Conservation (phyloP, 1,284 basidiomycete species). For the Psilocybe mexicana region DNA sequence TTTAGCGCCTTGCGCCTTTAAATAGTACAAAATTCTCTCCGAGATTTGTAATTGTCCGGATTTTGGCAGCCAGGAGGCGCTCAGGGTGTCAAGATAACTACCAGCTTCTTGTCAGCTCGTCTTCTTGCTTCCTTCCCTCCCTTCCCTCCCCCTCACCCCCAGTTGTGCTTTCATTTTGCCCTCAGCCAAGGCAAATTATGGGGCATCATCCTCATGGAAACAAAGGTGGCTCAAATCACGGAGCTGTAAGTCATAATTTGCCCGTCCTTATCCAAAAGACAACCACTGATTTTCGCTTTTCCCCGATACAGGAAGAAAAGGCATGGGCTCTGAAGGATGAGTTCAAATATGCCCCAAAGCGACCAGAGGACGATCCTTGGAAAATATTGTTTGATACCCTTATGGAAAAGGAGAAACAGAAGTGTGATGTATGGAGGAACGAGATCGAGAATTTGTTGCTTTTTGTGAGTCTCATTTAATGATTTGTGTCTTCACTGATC, state of each 20-base stretch:
- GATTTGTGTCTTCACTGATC: not conserved
- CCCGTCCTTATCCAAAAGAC: not conserved
- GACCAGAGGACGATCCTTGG: not conserved
- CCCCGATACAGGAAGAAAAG: not conserved
- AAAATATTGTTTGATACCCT: slow-evolving; percentile 5
- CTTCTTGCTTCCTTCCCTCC: not conserved
- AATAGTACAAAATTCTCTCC: not conserved
- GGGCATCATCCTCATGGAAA: not conserved
- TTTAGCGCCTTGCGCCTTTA: not conserved
- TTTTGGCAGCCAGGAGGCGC: not conserved
- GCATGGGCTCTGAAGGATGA: not conserved
- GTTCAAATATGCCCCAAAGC: not conserved
- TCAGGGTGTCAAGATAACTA: not conserved
- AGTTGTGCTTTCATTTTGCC: not conserved
- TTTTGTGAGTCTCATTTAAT: not conserved
- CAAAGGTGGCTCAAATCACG: not conserved
- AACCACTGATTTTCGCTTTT: not conserved
- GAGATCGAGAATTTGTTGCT: slow-evolving; percentile 6
- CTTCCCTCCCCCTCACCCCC: not conserved
- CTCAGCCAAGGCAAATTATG: not conserved
- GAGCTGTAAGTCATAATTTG: not conserved
- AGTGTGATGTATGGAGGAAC: slow-evolving; percentile 1
- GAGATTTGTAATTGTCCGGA: not conserved
- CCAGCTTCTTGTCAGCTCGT: not conserved
- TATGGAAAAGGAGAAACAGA: not conserved